Percentiles rank a stretch among this genome's conserved stretches.
Evolutionary conservation across 2,329 filamentous ascomycete genomes (phyloP).

Genomic region (Claviceps digitariae): DNA sequence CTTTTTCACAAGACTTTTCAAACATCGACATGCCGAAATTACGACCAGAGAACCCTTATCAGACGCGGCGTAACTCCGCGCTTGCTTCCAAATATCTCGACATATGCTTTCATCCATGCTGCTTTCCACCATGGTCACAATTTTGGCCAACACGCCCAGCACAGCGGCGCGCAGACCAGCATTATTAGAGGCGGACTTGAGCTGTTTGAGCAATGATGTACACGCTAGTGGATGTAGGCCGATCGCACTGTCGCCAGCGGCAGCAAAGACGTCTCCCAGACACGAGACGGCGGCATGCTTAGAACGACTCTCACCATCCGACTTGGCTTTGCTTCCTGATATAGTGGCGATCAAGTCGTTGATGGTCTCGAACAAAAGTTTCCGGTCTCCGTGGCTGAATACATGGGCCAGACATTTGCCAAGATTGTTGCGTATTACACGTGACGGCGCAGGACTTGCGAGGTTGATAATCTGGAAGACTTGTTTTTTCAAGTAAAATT

Average conservation of each 20-base stretch:
- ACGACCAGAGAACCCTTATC: slow-evolving; percentile 81
- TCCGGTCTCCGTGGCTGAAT: slow-evolving; percentile 74
- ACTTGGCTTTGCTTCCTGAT: slow-evolving; percentile 57
- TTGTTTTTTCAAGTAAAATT: slow-evolving; percentile 86
- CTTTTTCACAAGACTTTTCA: slow-evolving; percentile 57
- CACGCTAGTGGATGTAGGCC: slow-evolving; percentile 65
- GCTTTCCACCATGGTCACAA: slow-evolving; percentile 58
- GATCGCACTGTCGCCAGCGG: slow-evolving; percentile 89
- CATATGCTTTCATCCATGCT: slow-evolving; percentile 74
- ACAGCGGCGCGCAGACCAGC: slow-evolving; percentile 69
- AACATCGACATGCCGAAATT: slow-evolving; percentile 62
- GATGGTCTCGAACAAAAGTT: slow-evolving; percentile 85
- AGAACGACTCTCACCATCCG: slow-evolving; percentile 60
- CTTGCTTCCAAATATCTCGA: slow-evolving; percentile 90
- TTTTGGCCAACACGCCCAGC: slow-evolving; percentile 61
- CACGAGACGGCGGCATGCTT: slow-evolving; percentile 84
- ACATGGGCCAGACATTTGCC: slow-evolving; percentile 74
- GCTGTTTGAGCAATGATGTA: slow-evolving; percentile 57
- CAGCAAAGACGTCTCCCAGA: slow-evolving; percentile 75
- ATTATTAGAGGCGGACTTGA: slow-evolving; percentile 69
- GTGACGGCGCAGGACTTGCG: slow-evolving; percentile 67
- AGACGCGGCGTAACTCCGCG: slow-evolving; percentile 56
- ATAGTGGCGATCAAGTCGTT: slow-evolving; percentile 71
- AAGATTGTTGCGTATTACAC: slow-evolving; percentile 80
- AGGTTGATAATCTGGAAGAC: slow-evolving; percentile 86